Evolutionary conservation across 176 grass and related monocot species (phyloP).

Genomic region (Themeda triandra): DNA sequence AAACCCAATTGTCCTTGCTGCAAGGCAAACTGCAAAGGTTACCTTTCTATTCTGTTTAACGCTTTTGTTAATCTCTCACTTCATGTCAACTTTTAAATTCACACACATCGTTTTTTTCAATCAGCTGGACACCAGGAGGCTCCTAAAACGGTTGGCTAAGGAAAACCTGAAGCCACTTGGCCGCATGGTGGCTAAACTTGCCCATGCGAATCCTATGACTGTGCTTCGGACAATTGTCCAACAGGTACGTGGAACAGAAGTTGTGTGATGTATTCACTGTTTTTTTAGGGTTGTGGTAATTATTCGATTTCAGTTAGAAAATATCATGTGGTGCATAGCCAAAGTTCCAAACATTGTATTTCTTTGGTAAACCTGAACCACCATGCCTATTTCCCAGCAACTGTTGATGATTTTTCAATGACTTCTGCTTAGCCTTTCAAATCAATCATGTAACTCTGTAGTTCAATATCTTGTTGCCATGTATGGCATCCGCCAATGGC

Average conservation of each 20-base stretch:
- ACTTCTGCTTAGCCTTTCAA: neutral
- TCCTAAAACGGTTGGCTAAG: conserved; percentile 93
- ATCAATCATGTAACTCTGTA: neutral
- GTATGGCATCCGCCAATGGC: neutral
- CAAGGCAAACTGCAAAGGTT: conserved; percentile 98
- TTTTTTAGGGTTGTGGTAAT: neutral
- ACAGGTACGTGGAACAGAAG: conserved; percentile 61
- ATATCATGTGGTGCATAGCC: neutral
- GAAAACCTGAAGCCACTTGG: conserved; percentile 97
- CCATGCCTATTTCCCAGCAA: neutral
- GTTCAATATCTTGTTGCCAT: neutral
- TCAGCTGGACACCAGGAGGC: conserved; percentile 98
- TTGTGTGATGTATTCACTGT: neutral
- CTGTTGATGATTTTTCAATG: neutral
- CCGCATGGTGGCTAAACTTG: conserved; percentile 99
- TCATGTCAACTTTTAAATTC: conserved; percentile 20
- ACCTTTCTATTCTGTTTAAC: neutral
- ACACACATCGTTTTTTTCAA: conserved; percentile 12
- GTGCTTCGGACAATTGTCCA: conserved; percentile 97
- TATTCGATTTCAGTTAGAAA: conserved; percentile 3
- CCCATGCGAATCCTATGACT: conserved; percentile 97
- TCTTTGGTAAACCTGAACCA: neutral
- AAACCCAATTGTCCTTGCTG: conserved; percentile 85
- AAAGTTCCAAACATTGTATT: neutral
- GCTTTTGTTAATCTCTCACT: conserved; percentile 24